These are phyloP conservation scores for Grosmannia serpens DNA, from an alignment of 2,329 filamentous ascomycete genomes.

Conservation along the genomic window DNA sequence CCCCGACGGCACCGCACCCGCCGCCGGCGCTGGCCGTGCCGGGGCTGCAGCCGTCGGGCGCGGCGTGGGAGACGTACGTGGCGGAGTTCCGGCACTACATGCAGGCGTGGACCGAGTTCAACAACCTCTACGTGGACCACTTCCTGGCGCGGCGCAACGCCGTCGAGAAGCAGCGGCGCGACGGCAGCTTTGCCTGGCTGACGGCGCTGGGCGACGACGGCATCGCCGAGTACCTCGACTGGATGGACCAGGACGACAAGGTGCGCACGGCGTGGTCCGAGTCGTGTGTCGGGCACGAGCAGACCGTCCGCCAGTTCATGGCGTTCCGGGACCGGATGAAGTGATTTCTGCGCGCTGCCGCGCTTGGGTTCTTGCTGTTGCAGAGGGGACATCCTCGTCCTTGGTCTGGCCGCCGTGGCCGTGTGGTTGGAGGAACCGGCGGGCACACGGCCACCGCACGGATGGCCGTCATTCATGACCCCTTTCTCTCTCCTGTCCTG, in stretches of 20 bases:
- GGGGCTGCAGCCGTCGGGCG: slow-evolving; percentile 29
- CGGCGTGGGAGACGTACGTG: slow-evolving; percentile 39
- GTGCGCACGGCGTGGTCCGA: slow-evolving; percentile 50
- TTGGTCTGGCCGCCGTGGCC: not conserved
- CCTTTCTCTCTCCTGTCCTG: not conserved
- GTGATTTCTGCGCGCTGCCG: slow-evolving; percentile 3
- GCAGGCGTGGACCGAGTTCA: slow-evolving; percentile 37
- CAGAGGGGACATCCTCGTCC: not conserved
- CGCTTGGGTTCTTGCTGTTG: not conserved
- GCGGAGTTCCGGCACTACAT: slow-evolving; percentile 43
- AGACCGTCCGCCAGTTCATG: slow-evolving; percentile 46
- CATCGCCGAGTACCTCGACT: slow-evolving; percentile 45
- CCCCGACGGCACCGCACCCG: slow-evolving; percentile 37
- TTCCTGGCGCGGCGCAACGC: slow-evolving; percentile 39
- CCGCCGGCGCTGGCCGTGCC: slow-evolving; percentile 31
- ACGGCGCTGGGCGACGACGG: slow-evolving; percentile 29
- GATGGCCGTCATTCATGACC: too few relatives aligned
- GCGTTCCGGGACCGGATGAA: slow-evolving; percentile 32
- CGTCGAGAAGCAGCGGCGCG: slow-evolving; percentile 24
- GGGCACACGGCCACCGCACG: too few relatives aligned
- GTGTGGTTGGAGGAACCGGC: not conserved
- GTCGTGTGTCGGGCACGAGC: slow-evolving; percentile 48
- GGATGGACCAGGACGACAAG: slow-evolving; percentile 52
- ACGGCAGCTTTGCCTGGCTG: slow-evolving; percentile 34
- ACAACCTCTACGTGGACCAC: slow-evolving; percentile 42